Base-by-base conservation (phyloP, 208 protist species). In the Herpetomonas tarakana region DNA sequence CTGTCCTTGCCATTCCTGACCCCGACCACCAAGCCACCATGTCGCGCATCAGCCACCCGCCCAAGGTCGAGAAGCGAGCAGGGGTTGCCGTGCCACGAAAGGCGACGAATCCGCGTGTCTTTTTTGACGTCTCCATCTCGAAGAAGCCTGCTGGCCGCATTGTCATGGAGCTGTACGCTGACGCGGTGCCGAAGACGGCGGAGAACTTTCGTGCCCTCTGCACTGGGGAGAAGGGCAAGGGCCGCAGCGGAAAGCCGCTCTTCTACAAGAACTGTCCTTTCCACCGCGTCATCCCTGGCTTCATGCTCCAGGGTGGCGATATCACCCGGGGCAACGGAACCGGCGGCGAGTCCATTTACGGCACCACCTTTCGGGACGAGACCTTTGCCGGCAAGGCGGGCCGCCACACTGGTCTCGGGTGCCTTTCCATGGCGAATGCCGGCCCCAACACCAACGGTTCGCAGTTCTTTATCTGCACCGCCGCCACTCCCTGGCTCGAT, bases 321-420 rank as follows among this genome's bases (percentile, higher is more conserved):
- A 98, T 99, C 66, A 99, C 97, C 2, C 57, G 68, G 24, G 85
- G 87, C 58, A 96, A 99, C 76, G 98, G 98, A 45, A 98, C 81
- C 18, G 98, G 98, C 59, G 98, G 98, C 21, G 91, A 99, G 62
- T 98, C 93, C 35, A 99, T 99, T 83, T 99, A 99, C 83, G 98
- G 98, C 62, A 91, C 78, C 0, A 97, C 91, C 16, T 98, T 98
- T 67, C 71, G 75, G n/a, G 97, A 99, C 68, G 97, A 99, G 82
- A 97, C 96, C 61, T 98, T 98, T 65, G 88, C 88, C 26, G 87
- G 96, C 22, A 98, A 97, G 81, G 92, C 94, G 16, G 91, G 91
- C 16, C 76, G 76, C 56, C 90, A 97, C 72, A 94, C 82, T 16
- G 86, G 87, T 27, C 46, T 95, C 26, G 97, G 97, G 52, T 83